Evolutionary conservation across 345 rosid genomes (phyloP).

Genomic region (Camelina sativa): DNA sequence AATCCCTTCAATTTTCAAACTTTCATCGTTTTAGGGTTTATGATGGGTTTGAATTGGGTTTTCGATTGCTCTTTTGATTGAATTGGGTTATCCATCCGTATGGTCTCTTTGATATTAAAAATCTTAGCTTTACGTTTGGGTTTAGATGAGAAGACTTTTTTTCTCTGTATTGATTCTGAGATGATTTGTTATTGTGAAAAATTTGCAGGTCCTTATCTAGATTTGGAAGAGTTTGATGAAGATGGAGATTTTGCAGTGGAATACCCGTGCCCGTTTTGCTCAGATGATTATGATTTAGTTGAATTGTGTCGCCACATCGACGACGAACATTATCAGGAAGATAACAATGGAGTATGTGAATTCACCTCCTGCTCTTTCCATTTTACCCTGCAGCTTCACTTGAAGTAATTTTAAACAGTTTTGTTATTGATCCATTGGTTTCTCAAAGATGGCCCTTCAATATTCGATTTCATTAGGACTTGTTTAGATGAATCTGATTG

Average conservation of each 20-base stretch:
- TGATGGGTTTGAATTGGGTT: conserved; percentile 9
- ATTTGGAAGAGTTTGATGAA: conserved; percentile 37
- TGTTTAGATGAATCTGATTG: background rate
- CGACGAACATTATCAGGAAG: conserved; percentile 41
- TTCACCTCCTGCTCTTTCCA: background rate
- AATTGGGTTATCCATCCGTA: background rate
- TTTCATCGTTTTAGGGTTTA: conserved; percentile 16
- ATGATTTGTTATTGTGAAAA: background rate
- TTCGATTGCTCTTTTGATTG: background rate
- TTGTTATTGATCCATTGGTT: background rate
- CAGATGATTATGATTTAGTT: conserved; percentile 40
- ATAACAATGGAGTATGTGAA: conserved; percentile 40
- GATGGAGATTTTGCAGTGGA: conserved; percentile 37
- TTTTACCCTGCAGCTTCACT: conserved; percentile 18
- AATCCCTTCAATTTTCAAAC: background rate
- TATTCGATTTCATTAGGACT: background rate
- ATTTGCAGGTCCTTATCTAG: conserved; percentile 30
- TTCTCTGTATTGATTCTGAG: background rate
- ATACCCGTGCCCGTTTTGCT: conserved; percentile 43
- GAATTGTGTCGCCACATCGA: conserved; percentile 42
- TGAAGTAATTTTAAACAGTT: background rate
- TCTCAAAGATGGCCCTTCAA: background rate
- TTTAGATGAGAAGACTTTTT: conserved; percentile 2
- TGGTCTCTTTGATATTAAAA: too few relatives aligned
- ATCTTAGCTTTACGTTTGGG: conserved; percentile 23